Evolutionary conservation across 78 protist genomes (phyloP).

Genomic region (Protostelium mycophagum): DNA sequence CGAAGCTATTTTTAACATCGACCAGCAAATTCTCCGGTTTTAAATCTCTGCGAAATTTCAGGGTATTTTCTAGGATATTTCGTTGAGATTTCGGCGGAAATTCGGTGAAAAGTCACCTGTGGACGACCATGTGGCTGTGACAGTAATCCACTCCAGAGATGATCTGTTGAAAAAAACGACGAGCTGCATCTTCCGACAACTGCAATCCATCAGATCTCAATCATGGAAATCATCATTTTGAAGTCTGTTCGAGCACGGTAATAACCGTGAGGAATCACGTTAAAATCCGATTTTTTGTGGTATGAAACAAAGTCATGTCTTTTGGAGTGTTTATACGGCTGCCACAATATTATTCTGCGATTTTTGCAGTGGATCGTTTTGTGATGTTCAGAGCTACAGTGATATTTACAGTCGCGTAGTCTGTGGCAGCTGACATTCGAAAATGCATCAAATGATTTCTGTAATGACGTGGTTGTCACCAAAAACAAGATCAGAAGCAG

Average conservation of each 20-base stretch:
- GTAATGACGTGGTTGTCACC: too few species aligned
- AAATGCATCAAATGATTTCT: too few species aligned
- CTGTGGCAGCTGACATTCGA: too few species aligned
- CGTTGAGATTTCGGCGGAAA: constrained; percentile 55
- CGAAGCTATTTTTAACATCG: constrained; percentile 28
- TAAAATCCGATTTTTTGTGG: too few species aligned
- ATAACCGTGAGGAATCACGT: too few species aligned
- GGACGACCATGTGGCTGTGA: constrained; percentile 92
- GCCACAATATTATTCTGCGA: too few species aligned
- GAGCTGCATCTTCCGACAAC: constrained; percentile 84
- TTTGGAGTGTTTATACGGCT: too few species aligned
- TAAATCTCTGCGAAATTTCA: constrained; percentile 13
- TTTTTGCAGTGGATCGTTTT: too few species aligned
- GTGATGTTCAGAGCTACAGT: too few species aligned
- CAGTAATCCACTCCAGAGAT: constrained; percentile 95
- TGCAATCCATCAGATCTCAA: background rate
- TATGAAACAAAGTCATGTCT: too few species aligned
- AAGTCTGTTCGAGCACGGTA: background rate
- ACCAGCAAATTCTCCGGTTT: constrained; percentile 64
- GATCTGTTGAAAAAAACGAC: constrained; percentile 97
- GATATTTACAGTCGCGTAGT: too few species aligned
- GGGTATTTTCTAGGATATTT: background rate
- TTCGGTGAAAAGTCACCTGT: constrained; percentile 56
- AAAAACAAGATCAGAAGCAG: too few species aligned
- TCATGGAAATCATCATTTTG: background rate